Evolutionary conservation across 2,329 filamentous ascomycete species (phyloP).

Genomic region (Penicillium hesseltinei): DNA sequence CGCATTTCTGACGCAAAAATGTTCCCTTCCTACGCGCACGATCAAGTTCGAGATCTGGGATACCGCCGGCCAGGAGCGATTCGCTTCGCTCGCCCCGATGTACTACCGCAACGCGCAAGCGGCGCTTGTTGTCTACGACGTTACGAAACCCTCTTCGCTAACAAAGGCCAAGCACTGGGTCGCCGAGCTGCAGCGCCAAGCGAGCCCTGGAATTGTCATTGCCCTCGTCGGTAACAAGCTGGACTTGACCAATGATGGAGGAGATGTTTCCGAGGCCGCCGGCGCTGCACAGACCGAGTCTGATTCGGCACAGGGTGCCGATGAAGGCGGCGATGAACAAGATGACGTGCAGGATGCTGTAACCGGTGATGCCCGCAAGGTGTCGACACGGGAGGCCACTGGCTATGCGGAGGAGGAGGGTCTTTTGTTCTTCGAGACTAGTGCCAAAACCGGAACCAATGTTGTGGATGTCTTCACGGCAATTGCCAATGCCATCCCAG

Average conservation of each 20-base stretch:
- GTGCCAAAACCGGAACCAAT: conserved; percentile 92
- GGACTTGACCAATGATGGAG: conserved; percentile 68
- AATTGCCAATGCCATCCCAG: conserved; percentile 96
- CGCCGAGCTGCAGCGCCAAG: conserved; percentile 92
- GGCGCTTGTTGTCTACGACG: conserved; percentile 95
- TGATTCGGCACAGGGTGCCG: conserved; percentile 34
- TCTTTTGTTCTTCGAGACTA: conserved; percentile 95
- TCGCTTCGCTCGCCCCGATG: conserved; percentile 95
- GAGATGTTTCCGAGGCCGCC: conserved; percentile 45
- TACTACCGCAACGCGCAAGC: conserved; percentile 99
- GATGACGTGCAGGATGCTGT: conserved; percentile 60
- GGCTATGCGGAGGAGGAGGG: conserved; percentile 92
- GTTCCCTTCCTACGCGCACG: conserved; percentile 86
- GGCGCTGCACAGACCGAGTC: conserved; percentile 39
- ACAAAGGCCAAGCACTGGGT: conserved; percentile 99
- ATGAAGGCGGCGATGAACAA: conserved; percentile 49
- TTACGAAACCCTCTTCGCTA: conserved; percentile 93
- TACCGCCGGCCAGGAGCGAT: conserved; percentile 95
- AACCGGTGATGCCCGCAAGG: conserved; percentile 75
- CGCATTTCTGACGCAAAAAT: conserved; percentile 98
- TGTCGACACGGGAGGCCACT: conserved; percentile 87
- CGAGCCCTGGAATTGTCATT: conserved; percentile 93
- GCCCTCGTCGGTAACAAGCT: conserved; percentile 96
- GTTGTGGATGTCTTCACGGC: conserved; percentile 96
- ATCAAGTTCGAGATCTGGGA: conserved; percentile 88